phyloP scores from a whole-genome alignment of 2,329 filamentous ascomycete genomes.

The Gnomoniopsis smithogilvyi region DNA sequence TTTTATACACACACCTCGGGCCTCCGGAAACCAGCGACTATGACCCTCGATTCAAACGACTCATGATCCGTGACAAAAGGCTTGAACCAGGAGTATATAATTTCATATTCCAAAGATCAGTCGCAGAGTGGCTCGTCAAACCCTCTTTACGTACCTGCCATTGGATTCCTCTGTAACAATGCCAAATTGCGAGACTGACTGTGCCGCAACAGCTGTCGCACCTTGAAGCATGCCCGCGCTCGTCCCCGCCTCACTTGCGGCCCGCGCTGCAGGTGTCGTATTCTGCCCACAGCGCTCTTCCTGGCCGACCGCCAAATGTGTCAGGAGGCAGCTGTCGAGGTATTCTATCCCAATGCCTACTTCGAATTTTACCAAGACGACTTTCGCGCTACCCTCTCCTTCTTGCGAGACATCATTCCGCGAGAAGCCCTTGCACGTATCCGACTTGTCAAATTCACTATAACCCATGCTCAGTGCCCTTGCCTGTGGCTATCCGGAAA shows the following conservation, averaged over 20 bases:
- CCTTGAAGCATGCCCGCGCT: background rate
- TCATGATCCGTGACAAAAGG: background rate
- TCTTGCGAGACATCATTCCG: background rate
- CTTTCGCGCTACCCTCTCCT: background rate
- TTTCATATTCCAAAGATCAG: background rate
- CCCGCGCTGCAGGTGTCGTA: background rate
- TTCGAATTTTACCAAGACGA: slow-evolving; percentile 1
- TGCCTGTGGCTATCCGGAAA: background rate
- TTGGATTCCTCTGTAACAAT: background rate
- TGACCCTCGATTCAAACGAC: background rate
- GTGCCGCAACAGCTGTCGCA: background rate
- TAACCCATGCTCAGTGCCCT: background rate
- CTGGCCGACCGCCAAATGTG: background rate
- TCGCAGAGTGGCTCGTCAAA: background rate
- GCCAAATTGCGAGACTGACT: background rate
- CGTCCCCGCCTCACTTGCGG: background rate
- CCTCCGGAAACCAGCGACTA: slow-evolving; percentile 1
- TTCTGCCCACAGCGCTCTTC: background rate
- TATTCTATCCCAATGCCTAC: slow-evolving; percentile 4
- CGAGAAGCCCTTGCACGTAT: background rate
- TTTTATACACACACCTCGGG: background rate
- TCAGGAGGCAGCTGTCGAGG: background rate
- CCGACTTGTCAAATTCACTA: background rate
- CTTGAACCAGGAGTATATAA: background rate
- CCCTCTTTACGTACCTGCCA: background rate